phyloP scores from a whole-genome alignment of 768 basidiomycete species.

The Porphyrellus cyaneotinctus region DNA sequence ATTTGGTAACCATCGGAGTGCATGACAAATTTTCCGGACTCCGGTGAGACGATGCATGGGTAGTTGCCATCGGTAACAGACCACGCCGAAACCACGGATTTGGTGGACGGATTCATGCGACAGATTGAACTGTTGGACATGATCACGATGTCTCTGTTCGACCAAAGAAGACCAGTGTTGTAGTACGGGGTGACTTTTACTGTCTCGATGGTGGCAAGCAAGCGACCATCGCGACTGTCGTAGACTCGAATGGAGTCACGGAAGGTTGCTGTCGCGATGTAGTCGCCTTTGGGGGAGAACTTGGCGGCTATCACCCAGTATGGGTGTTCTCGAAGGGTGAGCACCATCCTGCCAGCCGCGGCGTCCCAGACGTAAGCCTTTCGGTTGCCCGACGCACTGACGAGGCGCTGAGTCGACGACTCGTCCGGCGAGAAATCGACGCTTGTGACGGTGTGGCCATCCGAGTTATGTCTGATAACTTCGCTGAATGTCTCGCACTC shows the following conservation, averaged over 20 bases:
- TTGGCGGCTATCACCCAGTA: conserved; percentile 13
- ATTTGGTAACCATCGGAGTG: neutral
- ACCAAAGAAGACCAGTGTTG: conserved; percentile 15
- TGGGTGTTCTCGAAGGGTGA: neutral
- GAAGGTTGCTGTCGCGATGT: conserved; percentile 9
- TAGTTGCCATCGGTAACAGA: neutral
- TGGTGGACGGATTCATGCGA: neutral
- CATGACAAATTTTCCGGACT: neutral
- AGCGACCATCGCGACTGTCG: neutral
- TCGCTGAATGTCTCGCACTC: neutral
- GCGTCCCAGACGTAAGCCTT: conserved; percentile 5
- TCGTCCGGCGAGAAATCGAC: conserved; percentile 13
- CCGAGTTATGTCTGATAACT: neutral
- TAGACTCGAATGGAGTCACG: conserved; percentile 8
- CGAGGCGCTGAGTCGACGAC: neutral
- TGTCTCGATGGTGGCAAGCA: neutral
- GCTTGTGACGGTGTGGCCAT: conserved; percentile 5
- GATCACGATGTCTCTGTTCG: neutral
- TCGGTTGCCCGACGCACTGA: conserved; percentile 4
- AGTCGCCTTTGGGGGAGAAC: conserved; percentile 9
- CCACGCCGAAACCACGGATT: neutral
- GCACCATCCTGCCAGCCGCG: neutral
- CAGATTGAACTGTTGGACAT: conserved; percentile 1
- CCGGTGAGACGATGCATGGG: conserved; percentile 8
- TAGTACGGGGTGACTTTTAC: conserved; percentile 10